Conservation (phyloP, 2,329 filamentous ascomycete species). For the Dactylellina sp. region DNA sequence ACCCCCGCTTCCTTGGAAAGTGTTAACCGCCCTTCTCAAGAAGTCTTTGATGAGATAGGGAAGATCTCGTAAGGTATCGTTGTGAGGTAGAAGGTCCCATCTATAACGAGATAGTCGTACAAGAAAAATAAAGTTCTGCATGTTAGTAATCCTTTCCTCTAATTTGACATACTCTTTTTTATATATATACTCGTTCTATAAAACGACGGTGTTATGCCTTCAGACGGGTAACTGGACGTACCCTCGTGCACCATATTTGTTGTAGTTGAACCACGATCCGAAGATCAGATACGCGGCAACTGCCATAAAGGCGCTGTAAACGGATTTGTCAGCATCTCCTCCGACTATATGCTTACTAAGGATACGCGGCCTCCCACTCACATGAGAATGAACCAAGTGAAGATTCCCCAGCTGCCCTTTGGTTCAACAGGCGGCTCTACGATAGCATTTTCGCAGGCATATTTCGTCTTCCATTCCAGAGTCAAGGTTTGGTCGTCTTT, state of each 20-base stretch:
- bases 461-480: slow-evolving; percentile 86
- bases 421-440: slow-evolving; percentile 65
- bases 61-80: slow-evolving; percentile 89
- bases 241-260: slow-evolving; percentile 87
- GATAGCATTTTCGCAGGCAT: slow-evolving; percentile 76
- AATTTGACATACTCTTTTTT: slow-evolving; percentile 44
- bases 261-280: slow-evolving; percentile 98
- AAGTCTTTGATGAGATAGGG: slow-evolving; percentile 94
- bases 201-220: slow-evolving; percentile 39
- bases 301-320: slow-evolving; percentile 79
- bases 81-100: slow-evolving; percentile 93
- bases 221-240: slow-evolving; percentile 58
- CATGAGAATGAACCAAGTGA: slow-evolving; percentile 97
- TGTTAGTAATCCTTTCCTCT: slow-evolving; percentile 56
- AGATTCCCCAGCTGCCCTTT: slow-evolving; percentile 83
- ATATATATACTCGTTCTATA: slow-evolving; percentile 33
- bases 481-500: slow-evolving; percentile 73
- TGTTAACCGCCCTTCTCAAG: slow-evolving; percentile 80
- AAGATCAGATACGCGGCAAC: slow-evolving; percentile 94
- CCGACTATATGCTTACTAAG: neutral
- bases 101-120: slow-evolving; percentile 63
- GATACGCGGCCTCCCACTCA: slow-evolving; percentile 67
- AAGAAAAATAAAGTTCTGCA: slow-evolving; percentile 37
- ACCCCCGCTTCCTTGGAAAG: slow-evolving; percentile 79
- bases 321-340: slow-evolving; percentile 2